A percentile compares a stretch with the other conserved stretches of the same genome.
These are phyloP conservation scores for Amanita molliuscula DNA, from an alignment of 768 basidiomycete species.

Conservation along the genomic window DNA sequence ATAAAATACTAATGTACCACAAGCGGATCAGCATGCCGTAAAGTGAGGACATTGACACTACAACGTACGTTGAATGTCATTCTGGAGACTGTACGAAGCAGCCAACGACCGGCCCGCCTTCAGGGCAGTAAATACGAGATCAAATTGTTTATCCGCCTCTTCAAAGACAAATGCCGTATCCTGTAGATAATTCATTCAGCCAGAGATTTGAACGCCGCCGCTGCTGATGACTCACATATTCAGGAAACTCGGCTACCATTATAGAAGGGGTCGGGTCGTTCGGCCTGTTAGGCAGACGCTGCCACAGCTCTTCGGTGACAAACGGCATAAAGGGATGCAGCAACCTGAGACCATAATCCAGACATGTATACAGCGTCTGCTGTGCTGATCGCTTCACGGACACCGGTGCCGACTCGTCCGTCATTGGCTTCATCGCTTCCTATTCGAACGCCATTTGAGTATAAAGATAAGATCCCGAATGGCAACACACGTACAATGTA, in stretches of 20 bases:
- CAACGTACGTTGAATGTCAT: constrained; percentile 65
- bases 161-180: constrained; percentile 50
- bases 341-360: constrained; percentile 82
- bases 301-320: constrained; percentile 98
- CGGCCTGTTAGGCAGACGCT: constrained; percentile 79
- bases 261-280: constrained; percentile 80
- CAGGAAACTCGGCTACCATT: constrained; percentile 82
- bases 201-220: not conserved
- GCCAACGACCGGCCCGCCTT: constrained; percentile 77
- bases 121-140: constrained; percentile 72
- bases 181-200: constrained; percentile 22
- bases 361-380: constrained; percentile 90
- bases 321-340: constrained; percentile 99
- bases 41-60: not conserved
- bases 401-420: constrained; percentile 61
- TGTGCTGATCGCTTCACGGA: constrained; percentile 74
- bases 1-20: constrained; percentile 52
- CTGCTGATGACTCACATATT: constrained; percentile 57
- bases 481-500: constrained; percentile 76
- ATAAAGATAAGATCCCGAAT: not conserved
- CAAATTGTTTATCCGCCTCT: constrained; percentile 77
- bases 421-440: constrained; percentile 99
- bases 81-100: constrained; percentile 82
- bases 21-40: constrained; percentile 4
- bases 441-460: constrained; percentile 20